These are phyloP conservation scores for Ophiostoma perfectum DNA, from an alignment of 2,329 filamentous ascomycete genomes.

Conservation along the genomic window DNA sequence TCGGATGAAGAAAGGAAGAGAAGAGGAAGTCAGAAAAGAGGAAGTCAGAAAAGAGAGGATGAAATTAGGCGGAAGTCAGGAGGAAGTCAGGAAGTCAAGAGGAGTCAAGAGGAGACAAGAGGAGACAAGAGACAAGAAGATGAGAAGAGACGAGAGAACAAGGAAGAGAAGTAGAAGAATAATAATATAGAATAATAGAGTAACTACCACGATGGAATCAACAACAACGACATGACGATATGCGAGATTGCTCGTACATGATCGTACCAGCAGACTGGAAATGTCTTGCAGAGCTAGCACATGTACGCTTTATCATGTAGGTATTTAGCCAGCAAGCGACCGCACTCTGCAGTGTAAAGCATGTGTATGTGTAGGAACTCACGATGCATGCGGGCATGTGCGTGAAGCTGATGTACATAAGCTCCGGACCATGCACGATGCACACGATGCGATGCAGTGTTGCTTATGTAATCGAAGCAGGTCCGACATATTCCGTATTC, in stretches of 20 bases:
- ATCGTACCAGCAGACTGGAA: conserved; percentile 9
- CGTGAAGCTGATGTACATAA: too few relatives aligned
- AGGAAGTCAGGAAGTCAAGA: not conserved
- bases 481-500: not conserved
- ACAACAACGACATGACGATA: not conserved
- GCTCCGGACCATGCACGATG: too few relatives aligned
- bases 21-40: not conserved
- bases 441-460: not conserved
- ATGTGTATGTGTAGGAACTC: too few relatives aligned
- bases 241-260: not conserved
- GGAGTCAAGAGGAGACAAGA: too few relatives aligned
- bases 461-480: not conserved
- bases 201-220: not conserved
- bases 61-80: not conserved
- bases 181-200: too few relatives aligned
- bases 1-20: not conserved
- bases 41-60: too few relatives aligned
- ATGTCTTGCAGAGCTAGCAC: conserved; percentile 6
- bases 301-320: not conserved
- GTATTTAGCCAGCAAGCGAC: not conserved
- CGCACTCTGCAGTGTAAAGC: not conserved
- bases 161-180: not conserved
- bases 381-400: too few relatives aligned
- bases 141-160: not conserved
- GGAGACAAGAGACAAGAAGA: not conserved